Evolutionary conservation across 2,329 filamentous ascomycete genomes (phyloP), one percentile per base, ranked within the genome.

Genomic region (Fusarium mangiferae): DNA sequence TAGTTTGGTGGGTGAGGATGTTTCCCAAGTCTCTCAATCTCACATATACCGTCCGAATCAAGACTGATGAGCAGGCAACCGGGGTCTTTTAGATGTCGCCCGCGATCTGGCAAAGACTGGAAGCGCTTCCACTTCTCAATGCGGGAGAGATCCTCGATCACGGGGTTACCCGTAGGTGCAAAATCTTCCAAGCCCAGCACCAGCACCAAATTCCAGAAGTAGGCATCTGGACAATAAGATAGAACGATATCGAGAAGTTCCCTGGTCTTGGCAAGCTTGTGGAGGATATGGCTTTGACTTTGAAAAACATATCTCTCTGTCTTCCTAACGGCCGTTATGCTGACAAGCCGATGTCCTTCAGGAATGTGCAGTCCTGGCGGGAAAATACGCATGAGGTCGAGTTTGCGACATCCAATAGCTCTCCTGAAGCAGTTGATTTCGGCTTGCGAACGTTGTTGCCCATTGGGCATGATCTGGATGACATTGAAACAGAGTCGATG

Each of bases 21-120:
- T 8, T 20, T 5, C 10, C 6, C 2, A 30, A 66, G 10, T 9
- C 38, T 45, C 26, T 45, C 3, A 24, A 66, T 45, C 7, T 57
- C 13, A 22, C 17, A 38, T 11, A 66, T 33, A 5, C 64, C 60
- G 14, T 48, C 44, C 6, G 42, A 51, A 30, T 51, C 64, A 22
- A 66, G n/a, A 30, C 44, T 57, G 6, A 66, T 51, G 4, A 17
- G 18, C 15, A 55, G n/a, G 13, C 2, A 11, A 17, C 3, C 28
- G 3, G 15, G 22, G 18, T 4, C 4, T 17, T 12, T 1, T 26
- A n/a, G 20, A 15, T 1, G 1, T 8, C 6, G 11, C 13, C 7
- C 26, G 6, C 1, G 13, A 12, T 30, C 20, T 28, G 62, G 28
- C 11, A 4, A 9, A 6, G 4, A 1, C 15, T 42, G 7, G 26